A percentile compares a stretch with the other conserved stretches of the same genome.
These are phyloP conservation scores for Rhynchospora breviuscula DNA, from an alignment of 176 grass and related monocot genomes.

Conservation along the genomic window DNA sequence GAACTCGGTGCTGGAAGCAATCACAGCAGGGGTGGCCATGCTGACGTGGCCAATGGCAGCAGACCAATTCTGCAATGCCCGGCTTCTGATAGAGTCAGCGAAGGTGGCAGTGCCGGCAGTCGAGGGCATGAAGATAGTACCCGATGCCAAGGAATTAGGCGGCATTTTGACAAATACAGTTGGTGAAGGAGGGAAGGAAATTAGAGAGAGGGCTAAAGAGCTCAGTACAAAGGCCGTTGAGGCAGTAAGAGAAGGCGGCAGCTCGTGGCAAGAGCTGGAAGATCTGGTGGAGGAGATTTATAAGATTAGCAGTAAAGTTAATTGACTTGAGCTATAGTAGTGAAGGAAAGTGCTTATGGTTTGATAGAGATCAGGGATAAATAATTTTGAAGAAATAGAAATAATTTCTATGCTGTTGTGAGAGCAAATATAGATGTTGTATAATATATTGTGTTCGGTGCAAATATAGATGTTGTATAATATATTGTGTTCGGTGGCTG, in stretches of 20 bases:
- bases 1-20: constrained; percentile 61
- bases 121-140: constrained; percentile 30
- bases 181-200: constrained; percentile 12
- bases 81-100: constrained; percentile 48
- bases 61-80: constrained; percentile 67
- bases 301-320: background rate
- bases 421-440: background rate
- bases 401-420: background rate
- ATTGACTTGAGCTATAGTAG: background rate
- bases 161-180: constrained; percentile 23
- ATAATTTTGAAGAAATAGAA: background rate
- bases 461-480: background rate
- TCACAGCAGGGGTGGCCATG: constrained; percentile 55
- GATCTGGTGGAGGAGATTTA: background rate
- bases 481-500: background rate
- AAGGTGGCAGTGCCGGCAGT: constrained; percentile 31
- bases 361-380: background rate
- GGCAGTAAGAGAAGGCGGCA: constrained; percentile 35
- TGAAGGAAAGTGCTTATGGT: background rate
- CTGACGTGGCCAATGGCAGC: constrained; percentile 62
- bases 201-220: constrained; percentile 31
- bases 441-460: background rate
- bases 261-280: constrained; percentile 26
- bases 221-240: constrained; percentile 25
- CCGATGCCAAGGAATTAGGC: constrained; percentile 34